These are phyloP conservation scores for Penstemon davidsonii DNA, from an alignment of 257 asterid species.

Conservation along the genomic window DNA sequence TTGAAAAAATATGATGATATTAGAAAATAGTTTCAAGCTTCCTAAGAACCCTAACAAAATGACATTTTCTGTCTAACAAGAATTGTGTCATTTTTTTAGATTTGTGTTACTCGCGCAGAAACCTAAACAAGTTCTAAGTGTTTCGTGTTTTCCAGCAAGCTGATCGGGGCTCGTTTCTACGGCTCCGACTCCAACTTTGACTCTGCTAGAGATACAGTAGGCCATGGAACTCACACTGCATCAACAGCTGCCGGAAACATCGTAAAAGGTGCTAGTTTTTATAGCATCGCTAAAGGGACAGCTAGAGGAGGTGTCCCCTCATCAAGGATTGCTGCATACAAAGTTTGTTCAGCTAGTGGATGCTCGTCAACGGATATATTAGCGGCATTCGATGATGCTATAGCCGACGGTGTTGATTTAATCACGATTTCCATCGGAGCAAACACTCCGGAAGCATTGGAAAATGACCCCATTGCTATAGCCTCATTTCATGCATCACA, in stretches of 20 bases:
- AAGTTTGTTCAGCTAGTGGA: background rate
- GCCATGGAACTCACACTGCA: constrained; percentile 46
- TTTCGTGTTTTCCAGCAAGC: constrained; percentile 26
- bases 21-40: too few relatives aligned
- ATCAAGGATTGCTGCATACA: constrained; percentile 36
- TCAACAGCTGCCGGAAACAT: constrained; percentile 39
- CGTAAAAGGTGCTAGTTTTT: constrained; percentile 28
- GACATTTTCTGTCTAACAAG: too few relatives aligned
- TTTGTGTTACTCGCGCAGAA: too few relatives aligned
- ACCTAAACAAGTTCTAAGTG: too few relatives aligned
- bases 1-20: too few relatives aligned
- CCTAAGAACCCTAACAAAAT: too few relatives aligned
- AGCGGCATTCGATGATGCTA: constrained; percentile 44
- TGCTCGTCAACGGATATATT: constrained; percentile 20
- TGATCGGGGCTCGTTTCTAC: constrained; percentile 47
- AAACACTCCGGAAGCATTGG: background rate
- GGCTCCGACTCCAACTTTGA: background rate
- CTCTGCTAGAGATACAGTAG: constrained; percentile 22
- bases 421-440: constrained; percentile 35
- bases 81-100: too few relatives aligned
- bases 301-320: constrained; percentile 42
- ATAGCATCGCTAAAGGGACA: constrained; percentile 29
- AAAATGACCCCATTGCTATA: constrained; percentile 32
- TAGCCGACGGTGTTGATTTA: constrained; percentile 54
- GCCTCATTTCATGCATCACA: constrained; percentile 38